A percentile compares a stretch with the other conserved stretches of the same genome.
These are phyloP conservation scores for Metarhizium humberi DNA, from an alignment of 2,329 filamentous ascomycete species.

Conservation along the genomic window DNA sequence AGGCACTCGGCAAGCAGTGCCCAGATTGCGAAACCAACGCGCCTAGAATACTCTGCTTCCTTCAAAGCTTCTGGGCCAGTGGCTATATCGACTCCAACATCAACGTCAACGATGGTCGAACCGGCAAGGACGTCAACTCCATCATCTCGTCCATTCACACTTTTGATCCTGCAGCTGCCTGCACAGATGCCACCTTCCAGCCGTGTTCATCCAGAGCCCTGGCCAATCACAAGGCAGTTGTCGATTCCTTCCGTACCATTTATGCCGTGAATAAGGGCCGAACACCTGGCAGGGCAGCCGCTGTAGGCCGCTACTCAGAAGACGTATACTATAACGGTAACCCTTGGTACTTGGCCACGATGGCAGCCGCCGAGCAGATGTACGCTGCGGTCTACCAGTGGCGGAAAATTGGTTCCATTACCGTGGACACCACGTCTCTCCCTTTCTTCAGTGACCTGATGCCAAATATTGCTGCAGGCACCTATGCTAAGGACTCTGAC, in stretches of 20 bases:
- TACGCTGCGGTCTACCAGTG: slow-evolving; percentile 69
- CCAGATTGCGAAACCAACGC: slow-evolving; percentile 53
- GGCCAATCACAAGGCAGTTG: slow-evolving; percentile 66
- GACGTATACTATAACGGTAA: slow-evolving; percentile 71
- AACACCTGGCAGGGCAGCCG: slow-evolving; percentile 46
- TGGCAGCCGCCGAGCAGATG: slow-evolving; percentile 71
- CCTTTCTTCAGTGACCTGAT: slow-evolving; percentile 63
- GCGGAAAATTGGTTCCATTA: slow-evolving; percentile 53
- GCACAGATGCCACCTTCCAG: slow-evolving; percentile 66
- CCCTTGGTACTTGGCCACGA: slow-evolving; percentile 71
- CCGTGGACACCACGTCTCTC: slow-evolving; percentile 54
- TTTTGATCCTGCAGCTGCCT: slow-evolving; percentile 58
- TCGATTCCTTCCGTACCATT: slow-evolving; percentile 64
- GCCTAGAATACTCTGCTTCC: slow-evolving; percentile 62
- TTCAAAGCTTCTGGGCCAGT: slow-evolving; percentile 64
- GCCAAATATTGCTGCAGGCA: slow-evolving; percentile 49
- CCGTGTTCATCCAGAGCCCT: slow-evolving; percentile 63
- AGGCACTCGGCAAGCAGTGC: slow-evolving; percentile 51
- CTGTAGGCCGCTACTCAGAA: slow-evolving; percentile 60
- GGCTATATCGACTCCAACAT: slow-evolving; percentile 63
- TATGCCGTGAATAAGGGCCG: slow-evolving; percentile 63
- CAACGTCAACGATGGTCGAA: slow-evolving; percentile 50
- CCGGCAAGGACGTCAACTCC: slow-evolving; percentile 64
- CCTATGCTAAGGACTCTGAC: slow-evolving; percentile 39
- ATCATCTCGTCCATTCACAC: slow-evolving; percentile 57